Percentiles rank a stretch among this genome's conserved stretches.
phyloP scores from a whole-genome alignment of 164 flowering plant species.

The Vitis rupestris region DNA sequence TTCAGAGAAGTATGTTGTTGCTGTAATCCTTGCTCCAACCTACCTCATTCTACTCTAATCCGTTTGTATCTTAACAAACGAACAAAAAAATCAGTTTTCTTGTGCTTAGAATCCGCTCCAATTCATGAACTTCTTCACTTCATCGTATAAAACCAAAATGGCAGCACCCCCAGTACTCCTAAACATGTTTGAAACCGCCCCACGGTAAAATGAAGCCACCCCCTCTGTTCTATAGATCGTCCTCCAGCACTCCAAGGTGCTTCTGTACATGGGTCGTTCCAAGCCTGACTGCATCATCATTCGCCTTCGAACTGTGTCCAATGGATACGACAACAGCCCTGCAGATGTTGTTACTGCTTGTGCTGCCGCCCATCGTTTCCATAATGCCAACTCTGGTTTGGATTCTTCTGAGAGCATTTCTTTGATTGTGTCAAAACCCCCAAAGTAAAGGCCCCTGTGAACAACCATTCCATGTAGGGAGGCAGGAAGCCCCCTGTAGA shows the following conservation, averaged over 20 bases:
- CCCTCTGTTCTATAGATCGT: conserved; percentile 78
- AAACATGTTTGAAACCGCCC: conserved; percentile 86
- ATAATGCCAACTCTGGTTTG: conserved; percentile 49
- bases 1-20: neutral
- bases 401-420: conserved; percentile 61
- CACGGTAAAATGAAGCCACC: conserved; percentile 75
- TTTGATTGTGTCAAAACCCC: conserved; percentile 92
- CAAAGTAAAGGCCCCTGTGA: conserved; percentile 94
- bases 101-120: conserved; percentile 49
- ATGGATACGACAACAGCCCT: conserved; percentile 83
- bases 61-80: neutral
- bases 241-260: conserved; percentile 91
- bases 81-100: conserved; percentile 2
- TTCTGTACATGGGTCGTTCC: conserved; percentile 60
- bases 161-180: conserved; percentile 98
- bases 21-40: neutral
- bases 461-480: conserved; percentile 92
- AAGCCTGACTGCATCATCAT: conserved; percentile 99
- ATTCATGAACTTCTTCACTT: conserved; percentile 77
- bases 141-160: conserved; percentile 87
- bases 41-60: conserved; percentile 9
- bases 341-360: conserved; percentile 96
- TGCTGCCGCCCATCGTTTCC: conserved; percentile 91
- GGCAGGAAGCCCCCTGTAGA: conserved; percentile 93
- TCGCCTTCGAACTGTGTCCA: conserved; percentile 90